These are phyloP conservation scores for Ramichloridium luteum DNA, from an alignment of 2,329 filamentous ascomycete species.

Conservation along the genomic window DNA sequence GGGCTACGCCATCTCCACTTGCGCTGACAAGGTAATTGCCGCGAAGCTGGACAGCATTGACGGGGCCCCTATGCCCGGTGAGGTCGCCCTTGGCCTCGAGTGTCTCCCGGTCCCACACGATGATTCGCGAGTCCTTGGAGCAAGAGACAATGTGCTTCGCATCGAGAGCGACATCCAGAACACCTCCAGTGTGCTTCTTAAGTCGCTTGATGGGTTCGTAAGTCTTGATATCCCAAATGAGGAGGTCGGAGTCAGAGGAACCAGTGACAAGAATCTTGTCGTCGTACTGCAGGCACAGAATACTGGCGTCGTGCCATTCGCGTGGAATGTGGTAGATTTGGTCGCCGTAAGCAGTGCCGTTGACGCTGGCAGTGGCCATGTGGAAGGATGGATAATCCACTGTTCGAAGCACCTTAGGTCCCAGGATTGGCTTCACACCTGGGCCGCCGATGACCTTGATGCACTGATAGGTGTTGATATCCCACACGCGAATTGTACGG, in stretches of 20 bases:
- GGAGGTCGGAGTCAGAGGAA: constrained; percentile 82
- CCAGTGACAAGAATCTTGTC: constrained; percentile 86
- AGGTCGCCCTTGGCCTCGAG: constrained; percentile 66
- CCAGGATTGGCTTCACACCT: constrained; percentile 41
- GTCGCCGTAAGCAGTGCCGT: constrained; percentile 35
- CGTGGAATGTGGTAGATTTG: constrained; percentile 34
- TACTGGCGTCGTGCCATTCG: constrained; percentile 75
- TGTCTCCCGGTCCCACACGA: constrained; percentile 81
- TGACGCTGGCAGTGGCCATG: constrained; percentile 31
- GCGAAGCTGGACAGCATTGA: constrained; percentile 91
- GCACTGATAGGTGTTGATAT: constrained; percentile 79
- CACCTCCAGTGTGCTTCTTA: constrained; percentile 67
- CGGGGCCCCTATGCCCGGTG: constrained; percentile 75
- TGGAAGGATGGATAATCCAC: constrained; percentile 30
- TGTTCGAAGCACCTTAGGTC: constrained; percentile 32
- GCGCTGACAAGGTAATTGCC: constrained; percentile 89
- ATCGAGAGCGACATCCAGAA: constrained; percentile 89
- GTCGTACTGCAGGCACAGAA: constrained; percentile 91
- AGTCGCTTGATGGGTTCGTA: constrained; percentile 74
- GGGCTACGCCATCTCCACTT: constrained; percentile 83
- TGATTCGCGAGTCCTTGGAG: constrained; percentile 89
- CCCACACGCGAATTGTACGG: constrained; percentile 91
- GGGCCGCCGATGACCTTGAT: constrained; percentile 72
- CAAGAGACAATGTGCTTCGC: constrained; percentile 88
- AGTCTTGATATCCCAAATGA: constrained; percentile 75